phyloP scores from a whole-genome alignment of 2,329 filamentous ascomycete species.

The Calonectria multiphialidica region DNA sequence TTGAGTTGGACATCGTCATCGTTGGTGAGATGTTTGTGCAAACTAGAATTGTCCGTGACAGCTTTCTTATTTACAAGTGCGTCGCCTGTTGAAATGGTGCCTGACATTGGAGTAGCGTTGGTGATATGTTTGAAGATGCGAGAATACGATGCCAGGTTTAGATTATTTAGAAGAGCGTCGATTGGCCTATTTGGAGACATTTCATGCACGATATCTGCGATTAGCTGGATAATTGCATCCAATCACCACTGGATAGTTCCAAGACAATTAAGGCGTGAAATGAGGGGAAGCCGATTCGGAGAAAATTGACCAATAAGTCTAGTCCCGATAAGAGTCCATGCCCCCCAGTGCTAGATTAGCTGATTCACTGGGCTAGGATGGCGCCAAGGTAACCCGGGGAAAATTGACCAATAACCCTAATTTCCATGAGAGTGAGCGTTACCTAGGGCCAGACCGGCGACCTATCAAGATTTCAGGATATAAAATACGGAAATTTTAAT shows the following conservation, averaged over 20 bases:
- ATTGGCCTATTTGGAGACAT: not conserved
- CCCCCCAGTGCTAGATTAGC: not conserved
- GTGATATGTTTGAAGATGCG: too few species aligned
- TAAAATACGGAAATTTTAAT: too few species aligned
- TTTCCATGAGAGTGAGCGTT: not conserved
- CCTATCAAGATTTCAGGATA: too few species aligned
- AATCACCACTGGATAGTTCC: not conserved
- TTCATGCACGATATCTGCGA: not conserved
- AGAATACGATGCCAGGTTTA: not conserved
- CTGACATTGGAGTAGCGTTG: not conserved
- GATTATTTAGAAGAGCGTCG: not conserved
- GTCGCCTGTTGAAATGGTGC: not conserved
- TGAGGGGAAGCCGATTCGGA: not conserved
- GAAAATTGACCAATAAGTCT: not conserved
- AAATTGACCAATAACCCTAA: not conserved
- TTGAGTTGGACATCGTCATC: constrained; percentile 11
- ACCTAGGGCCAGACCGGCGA: too few species aligned
- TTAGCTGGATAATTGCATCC: not conserved
- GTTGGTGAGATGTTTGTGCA: not conserved
- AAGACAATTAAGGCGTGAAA: not conserved
- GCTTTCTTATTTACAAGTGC: not conserved
- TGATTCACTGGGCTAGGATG: not conserved
- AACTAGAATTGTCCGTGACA: not conserved
- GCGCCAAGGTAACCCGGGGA: too few species aligned
- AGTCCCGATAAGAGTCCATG: not conserved